Evolutionary conservation across 2,329 filamentous ascomycete species (phyloP).

Genomic region (Colletotrichum sublineola): DNA sequence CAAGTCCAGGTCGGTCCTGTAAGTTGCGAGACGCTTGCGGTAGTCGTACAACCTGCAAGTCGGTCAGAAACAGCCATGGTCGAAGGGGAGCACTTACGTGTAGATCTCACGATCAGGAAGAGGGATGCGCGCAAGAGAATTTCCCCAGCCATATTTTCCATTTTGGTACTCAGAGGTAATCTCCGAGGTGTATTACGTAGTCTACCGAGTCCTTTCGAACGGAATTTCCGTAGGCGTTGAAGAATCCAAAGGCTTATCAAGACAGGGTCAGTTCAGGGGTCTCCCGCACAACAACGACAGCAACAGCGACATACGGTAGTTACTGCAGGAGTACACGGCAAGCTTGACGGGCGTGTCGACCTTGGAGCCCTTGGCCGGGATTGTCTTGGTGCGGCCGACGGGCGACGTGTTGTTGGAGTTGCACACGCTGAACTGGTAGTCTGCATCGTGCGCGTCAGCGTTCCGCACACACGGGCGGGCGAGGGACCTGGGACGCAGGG

Average conservation of each 20-base stretch:
- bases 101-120: slow-evolving; percentile 65
- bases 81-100: slow-evolving; percentile 48
- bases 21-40: slow-evolving; percentile 56
- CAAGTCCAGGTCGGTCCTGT: slow-evolving; percentile 58
- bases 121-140: slow-evolving; percentile 65
- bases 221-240: slow-evolving; percentile 71
- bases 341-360: slow-evolving; percentile 68
- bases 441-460: background rate
- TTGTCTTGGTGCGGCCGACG: slow-evolving; percentile 78
- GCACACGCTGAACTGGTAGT: slow-evolving; percentile 78
- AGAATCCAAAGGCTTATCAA: slow-evolving; percentile 59
- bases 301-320: slow-evolving; percentile 66
- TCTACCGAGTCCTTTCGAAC: slow-evolving; percentile 71
- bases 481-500: background rate
- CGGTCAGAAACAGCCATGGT: background rate
- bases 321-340: slow-evolving; percentile 79
- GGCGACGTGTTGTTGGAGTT: slow-evolving; percentile 71
- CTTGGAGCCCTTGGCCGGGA: slow-evolving; percentile 68
- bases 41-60: slow-evolving; percentile 58
- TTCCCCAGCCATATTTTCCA: slow-evolving; percentile 63
- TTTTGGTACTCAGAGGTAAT: slow-evolving; percentile 73
- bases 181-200: slow-evolving; percentile 71
- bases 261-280: background rate
- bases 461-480: slow-evolving; percentile 45
- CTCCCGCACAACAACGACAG: too few species aligned